These are phyloP conservation scores for Ochetophila trinervis DNA, from an alignment of 306 rosid species.

Conservation along the genomic window DNA sequence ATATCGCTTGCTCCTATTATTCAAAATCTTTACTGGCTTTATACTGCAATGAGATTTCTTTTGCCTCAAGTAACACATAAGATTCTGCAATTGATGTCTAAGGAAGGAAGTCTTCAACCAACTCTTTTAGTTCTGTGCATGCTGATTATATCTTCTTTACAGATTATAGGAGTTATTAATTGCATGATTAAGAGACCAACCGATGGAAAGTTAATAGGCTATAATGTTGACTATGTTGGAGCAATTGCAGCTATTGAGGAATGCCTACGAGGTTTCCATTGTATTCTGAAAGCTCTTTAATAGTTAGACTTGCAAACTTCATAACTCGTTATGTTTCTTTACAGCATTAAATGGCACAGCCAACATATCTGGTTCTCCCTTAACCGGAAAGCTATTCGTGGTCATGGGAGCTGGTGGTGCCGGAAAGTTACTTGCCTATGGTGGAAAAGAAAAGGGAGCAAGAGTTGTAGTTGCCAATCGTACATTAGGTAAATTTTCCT, in stretches of 20 bases:
- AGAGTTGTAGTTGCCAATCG: conserved; percentile 69
- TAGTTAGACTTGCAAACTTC: background rate
- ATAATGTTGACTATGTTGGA: conserved; percentile 63
- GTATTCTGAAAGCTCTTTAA: background rate
- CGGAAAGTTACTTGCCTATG: conserved; percentile 72
- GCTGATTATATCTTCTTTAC: conserved; percentile 1
- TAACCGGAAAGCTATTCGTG: conserved; percentile 55
- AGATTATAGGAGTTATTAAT: conserved; percentile 69
- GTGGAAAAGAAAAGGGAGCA: conserved; percentile 75
- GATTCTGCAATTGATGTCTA: background rate
- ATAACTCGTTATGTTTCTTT: background rate
- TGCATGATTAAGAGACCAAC: conserved; percentile 62
- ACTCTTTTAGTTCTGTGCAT: background rate
- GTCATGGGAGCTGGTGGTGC: conserved; percentile 79
- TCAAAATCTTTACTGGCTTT: background rate
- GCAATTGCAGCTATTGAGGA: conserved; percentile 69
- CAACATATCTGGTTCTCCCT: conserved; percentile 40
- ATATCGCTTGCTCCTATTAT: conserved; percentile 3
- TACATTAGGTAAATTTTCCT: conserved; percentile 38
- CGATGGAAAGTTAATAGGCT: conserved; percentile 53
- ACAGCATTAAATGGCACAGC: conserved; percentile 34
- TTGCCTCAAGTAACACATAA: background rate
- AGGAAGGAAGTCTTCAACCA: background rate
- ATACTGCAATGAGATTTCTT: no score
- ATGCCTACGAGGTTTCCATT: conserved; percentile 47